Conservation (phyloP, 306 rosid genomes). For the Carpinus viminea region DNA sequence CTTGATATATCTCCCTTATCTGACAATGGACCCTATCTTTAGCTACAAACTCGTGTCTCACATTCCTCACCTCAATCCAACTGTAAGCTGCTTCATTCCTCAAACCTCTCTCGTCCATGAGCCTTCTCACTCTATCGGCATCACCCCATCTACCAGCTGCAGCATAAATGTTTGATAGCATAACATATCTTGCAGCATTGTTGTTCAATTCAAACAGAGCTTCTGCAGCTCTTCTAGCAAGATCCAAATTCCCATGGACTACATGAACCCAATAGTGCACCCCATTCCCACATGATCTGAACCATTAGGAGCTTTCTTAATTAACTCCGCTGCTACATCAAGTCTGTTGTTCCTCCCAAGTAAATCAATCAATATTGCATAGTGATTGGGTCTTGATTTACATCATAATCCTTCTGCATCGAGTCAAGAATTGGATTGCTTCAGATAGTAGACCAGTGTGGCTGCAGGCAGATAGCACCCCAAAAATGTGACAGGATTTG, state of each 20-base stretch:
- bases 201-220: constrained; percentile 54
- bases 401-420: constrained; percentile 46
- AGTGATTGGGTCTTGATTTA: constrained; percentile 50
- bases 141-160: constrained; percentile 56
- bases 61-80: constrained; percentile 61
- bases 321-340: constrained; percentile 45
- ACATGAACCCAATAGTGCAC: constrained; percentile 63
- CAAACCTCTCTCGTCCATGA: constrained; percentile 50
- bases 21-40: constrained; percentile 52
- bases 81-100: constrained; percentile 56
- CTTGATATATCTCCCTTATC: constrained; percentile 44
- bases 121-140: constrained; percentile 46
- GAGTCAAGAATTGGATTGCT: constrained; percentile 46
- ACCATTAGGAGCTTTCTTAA: constrained; percentile 40
- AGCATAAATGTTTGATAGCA: constrained; percentile 65
- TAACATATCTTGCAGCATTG: constrained; percentile 61
- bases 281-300: constrained; percentile 56
- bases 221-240: constrained; percentile 59
- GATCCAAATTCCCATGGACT: constrained; percentile 50
- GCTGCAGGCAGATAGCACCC: constrained; percentile 56
- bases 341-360: constrained; percentile 66
- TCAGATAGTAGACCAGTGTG: constrained; percentile 55
- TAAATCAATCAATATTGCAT: constrained; percentile 59
- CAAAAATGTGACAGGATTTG: constrained; percentile 63
- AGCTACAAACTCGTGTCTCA: constrained; percentile 49